Conservation (phyloP, 1,284 basidiomycete species). For the Melampsora abietis-canadensis region DNA sequence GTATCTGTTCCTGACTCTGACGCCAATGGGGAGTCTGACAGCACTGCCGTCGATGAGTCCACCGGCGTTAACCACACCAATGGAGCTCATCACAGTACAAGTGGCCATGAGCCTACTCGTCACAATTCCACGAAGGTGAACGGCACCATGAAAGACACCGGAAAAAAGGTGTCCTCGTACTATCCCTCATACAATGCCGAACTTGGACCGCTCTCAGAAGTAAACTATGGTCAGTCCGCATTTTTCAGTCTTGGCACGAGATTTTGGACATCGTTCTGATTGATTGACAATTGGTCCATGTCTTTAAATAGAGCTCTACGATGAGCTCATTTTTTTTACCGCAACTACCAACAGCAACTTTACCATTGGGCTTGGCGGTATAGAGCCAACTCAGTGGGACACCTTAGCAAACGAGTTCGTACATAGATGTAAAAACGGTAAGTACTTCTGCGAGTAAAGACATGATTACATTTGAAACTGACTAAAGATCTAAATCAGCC, state of each 20-base stretch:
- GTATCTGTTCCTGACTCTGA: neutral
- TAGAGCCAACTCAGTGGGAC: conserved; percentile 18
- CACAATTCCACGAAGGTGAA: too few species aligned
- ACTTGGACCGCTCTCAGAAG: conserved; percentile 10
- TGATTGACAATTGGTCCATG: neutral
- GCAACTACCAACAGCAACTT: conserved; percentile 35
- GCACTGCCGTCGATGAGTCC: too few species aligned
- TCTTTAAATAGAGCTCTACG: conserved; percentile 26
- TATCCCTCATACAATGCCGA: conserved; percentile 33
- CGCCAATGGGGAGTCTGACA: neutral
- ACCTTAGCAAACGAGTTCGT: conserved; percentile 25
- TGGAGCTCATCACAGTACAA: too few species aligned
- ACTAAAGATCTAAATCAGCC: conserved; percentile 1
- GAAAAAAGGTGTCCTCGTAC: conserved; percentile 18
- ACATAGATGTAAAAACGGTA: conserved; percentile 18
- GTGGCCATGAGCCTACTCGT: too few species aligned
- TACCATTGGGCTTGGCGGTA: conserved; percentile 8
- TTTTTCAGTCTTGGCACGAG: neutral
- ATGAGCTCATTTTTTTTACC: conserved; percentile 30
- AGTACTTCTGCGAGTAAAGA: neutral
- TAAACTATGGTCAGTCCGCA: conserved; percentile 30
- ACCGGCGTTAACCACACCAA: too few species aligned
- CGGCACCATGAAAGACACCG: too few species aligned
- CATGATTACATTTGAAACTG: neutral
- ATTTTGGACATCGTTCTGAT: neutral